Evolutionary conservation across 139 green algal species (phyloP), one percentile per base, ranked within the genome.

Genomic region (Medakamo hakoo): DNA sequence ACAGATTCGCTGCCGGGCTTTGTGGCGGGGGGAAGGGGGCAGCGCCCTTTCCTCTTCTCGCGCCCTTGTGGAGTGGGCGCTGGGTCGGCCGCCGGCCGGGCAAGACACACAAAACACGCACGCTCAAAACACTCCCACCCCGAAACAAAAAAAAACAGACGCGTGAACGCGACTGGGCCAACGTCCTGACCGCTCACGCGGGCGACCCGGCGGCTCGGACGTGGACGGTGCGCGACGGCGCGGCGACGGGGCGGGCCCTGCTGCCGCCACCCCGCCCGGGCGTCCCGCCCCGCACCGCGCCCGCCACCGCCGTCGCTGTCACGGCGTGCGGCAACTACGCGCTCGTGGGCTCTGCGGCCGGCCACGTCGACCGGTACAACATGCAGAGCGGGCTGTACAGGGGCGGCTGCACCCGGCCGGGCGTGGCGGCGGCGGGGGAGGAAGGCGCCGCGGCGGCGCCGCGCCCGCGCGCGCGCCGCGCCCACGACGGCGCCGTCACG

Each of bases 301-400:
- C 80, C 4, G 84, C 83, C 5, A 88, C 77, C 2, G 60, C 81
- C 4, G 86, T 94, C 23, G 76, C 71, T 0, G 65, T 95, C 31
- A 89, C 73, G 71, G 66, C 65, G 58, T 99, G 93, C 74, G 93
- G 93, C 58, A 98, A 98, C 79, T 99, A 94, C 76, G 93, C 76
- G 0, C 49, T 98, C 23, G 84, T 99, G 24, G 93, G 91, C 23
- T 82, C 55, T 21, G 74, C 65, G 2, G 67, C 25, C 1, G 93
- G 93, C 0, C 79, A 77, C 3, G 49, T 99, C 30, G 82, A 98
- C 77, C 75, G 86, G 2, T 99, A 94, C 80, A 98, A 98, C 82
- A 78, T 99, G 82, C 93, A 97, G 79, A 88, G 74, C 22, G 88
- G 88, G 1, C 55, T 88, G 27, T 85, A 94, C 75, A 68, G 88